These are phyloP conservation scores for Paraphaeosphaeria minitans DNA, from an alignment of 2,329 filamentous ascomycete genomes.

Conservation along the genomic window DNA sequence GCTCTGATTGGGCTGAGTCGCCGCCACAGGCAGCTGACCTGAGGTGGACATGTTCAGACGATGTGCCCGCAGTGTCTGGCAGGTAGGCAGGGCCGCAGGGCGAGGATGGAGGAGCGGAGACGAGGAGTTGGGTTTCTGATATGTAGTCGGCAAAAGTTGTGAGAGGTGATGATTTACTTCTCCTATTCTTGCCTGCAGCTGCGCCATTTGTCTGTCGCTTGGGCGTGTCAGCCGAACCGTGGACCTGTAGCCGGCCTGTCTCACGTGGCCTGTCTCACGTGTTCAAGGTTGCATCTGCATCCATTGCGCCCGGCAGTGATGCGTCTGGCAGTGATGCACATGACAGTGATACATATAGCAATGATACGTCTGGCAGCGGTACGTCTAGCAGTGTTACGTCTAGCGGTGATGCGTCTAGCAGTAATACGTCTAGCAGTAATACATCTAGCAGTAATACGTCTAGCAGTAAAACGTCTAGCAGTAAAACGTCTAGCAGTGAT, in stretches of 20 bases:
- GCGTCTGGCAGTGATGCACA: too few relatives aligned
- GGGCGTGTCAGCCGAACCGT: neutral
- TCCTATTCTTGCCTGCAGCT: conserved; percentile 9
- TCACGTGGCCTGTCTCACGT: neutral
- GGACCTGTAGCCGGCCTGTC: neutral
- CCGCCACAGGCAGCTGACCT: neutral
- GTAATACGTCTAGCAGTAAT: too few relatives aligned
- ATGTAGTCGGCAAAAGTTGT: conserved; percentile 10
- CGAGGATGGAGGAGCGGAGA: neutral
- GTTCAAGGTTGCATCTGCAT: neutral
- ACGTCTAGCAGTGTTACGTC: too few relatives aligned
- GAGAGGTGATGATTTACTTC: neutral
- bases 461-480: too few relatives aligned
- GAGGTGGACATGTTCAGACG: neutral
- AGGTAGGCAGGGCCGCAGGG: neutral
- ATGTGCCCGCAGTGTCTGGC: neutral
- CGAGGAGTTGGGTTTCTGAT: neutral
- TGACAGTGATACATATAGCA: too few relatives aligned
- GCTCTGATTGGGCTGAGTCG: conserved; percentile 4
- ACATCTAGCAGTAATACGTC: too few relatives aligned
- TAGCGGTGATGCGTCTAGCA: too few relatives aligned
- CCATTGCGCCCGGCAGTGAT: too few relatives aligned
- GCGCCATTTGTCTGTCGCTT: neutral
- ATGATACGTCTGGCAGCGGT: too few relatives aligned
- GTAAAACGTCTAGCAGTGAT: too few relatives aligned